phyloP scores from a whole-genome alignment of 305 asterid genomes.

The Fraxinus baroniana region DNA sequence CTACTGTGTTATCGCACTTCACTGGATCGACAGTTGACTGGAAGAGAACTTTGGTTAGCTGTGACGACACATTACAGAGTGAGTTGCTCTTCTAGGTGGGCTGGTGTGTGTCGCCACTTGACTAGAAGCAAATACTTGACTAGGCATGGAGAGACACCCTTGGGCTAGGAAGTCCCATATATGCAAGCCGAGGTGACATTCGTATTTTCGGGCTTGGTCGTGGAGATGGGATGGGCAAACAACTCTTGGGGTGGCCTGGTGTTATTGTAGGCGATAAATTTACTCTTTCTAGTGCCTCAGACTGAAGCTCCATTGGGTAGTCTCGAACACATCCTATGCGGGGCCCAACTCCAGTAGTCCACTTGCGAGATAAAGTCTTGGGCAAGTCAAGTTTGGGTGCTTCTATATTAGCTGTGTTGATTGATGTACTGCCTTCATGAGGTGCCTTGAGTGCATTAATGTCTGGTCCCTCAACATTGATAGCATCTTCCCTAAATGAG shows the following conservation, averaged over 20 bases:
- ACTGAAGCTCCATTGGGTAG: slow-evolving; percentile 61
- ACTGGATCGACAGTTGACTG: background rate
- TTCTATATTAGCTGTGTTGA: slow-evolving; percentile 25
- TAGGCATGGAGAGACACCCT: slow-evolving; percentile 21
- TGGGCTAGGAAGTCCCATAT: slow-evolving; percentile 66
- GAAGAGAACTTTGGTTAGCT: background rate
- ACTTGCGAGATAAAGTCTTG: slow-evolving; percentile 49
- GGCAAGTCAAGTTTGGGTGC: slow-evolving; percentile 38
- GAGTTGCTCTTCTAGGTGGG: background rate
- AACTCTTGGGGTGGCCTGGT: slow-evolving; percentile 19
- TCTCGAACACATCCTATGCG: slow-evolving; percentile 70
- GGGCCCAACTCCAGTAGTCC: slow-evolving; percentile 61
- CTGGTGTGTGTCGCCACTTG: background rate
- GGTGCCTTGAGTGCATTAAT: background rate
- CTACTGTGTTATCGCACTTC: background rate
- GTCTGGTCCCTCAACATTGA: background rate
- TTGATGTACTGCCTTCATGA: background rate
- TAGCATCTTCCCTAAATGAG: background rate
- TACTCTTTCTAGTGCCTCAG: slow-evolving; percentile 60
- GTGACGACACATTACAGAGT: background rate
- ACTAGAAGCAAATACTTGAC: background rate
- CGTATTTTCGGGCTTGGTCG: slow-evolving; percentile 54
- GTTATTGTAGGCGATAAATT: slow-evolving; percentile 47
- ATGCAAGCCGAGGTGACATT: slow-evolving; percentile 53
- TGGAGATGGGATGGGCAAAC: slow-evolving; percentile 53